Evolutionary conservation across 2,329 filamentous ascomycete species (phyloP).

Genomic region (Claviceps quebecensis): DNA sequence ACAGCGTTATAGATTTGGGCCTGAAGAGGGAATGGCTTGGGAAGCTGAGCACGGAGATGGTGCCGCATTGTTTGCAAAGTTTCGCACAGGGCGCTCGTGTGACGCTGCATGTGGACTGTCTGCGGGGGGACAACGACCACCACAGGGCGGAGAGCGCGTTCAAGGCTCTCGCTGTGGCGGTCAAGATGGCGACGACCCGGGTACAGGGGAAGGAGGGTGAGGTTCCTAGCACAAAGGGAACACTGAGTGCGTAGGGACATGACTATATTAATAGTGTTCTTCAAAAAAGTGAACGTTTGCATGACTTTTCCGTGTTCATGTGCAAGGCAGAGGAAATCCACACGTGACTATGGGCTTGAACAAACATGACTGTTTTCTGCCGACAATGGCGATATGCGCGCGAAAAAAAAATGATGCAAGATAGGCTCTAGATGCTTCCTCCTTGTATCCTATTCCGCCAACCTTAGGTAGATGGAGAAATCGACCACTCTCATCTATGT

Average conservation of each 20-base stretch:
- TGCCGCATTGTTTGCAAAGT: constrained; percentile 87
- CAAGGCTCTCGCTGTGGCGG: constrained; percentile 84
- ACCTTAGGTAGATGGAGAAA: neutral
- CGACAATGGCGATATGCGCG: neutral
- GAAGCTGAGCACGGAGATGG: constrained; percentile 88
- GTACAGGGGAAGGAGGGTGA: constrained; percentile 77
- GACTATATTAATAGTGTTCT: neutral
- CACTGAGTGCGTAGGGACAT: constrained; percentile 43
- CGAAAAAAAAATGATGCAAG: neutral
- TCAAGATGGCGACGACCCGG: constrained; percentile 60
- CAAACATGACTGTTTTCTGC: too few species aligned
- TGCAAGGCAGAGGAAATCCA: too few species aligned
- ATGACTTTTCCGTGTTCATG: too few species aligned
- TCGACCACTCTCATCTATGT: constrained; percentile 28
- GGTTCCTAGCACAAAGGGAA: constrained; percentile 92
- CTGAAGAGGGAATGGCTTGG: constrained; percentile 87
- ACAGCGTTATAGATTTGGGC: constrained; percentile 67
- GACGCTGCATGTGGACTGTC: constrained; percentile 89
- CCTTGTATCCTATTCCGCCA: neutral
- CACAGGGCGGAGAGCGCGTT: constrained; percentile 94
- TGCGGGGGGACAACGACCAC: constrained; percentile 87
- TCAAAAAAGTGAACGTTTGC: too few species aligned
- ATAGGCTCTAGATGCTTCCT: neutral
- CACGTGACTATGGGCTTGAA: too few species aligned
- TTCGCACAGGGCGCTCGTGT: constrained; percentile 83